Conservation (phyloP, 768 basidiomycete genomes). For the Rhodotorula graminis region DNA sequence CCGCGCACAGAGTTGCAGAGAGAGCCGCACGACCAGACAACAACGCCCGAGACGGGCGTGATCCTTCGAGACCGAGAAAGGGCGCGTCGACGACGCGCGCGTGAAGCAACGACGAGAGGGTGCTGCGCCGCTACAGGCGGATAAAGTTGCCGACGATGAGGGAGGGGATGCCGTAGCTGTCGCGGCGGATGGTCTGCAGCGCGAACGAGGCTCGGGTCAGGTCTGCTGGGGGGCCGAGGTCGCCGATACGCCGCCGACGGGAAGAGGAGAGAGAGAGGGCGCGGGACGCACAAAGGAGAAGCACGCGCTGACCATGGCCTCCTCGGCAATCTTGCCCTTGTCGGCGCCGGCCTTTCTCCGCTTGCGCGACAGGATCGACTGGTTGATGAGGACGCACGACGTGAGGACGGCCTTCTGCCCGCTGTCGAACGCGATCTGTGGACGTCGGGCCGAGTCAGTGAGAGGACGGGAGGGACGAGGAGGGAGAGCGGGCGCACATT, state of each 20-base stretch:
- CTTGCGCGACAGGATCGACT: slow-evolving; percentile 25
- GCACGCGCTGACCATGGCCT: slow-evolving; percentile 76
- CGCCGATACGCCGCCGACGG: too few relatives aligned
- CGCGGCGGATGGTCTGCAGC: slow-evolving; percentile 45
- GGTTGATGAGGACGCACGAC: slow-evolving; percentile 64
- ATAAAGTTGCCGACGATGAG: slow-evolving; percentile 91
- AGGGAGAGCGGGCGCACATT: slow-evolving; percentile 42
- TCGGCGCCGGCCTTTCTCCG: slow-evolving; percentile 25
- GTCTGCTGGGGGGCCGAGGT: too few relatives aligned
- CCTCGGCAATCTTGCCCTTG: slow-evolving; percentile 53
- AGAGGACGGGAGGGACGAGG: neutral
- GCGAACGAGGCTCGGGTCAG: neutral
- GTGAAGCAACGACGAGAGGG: neutral
- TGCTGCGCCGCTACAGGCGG: neutral
- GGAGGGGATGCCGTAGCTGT: slow-evolving; percentile 36
- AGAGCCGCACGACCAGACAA: too few relatives aligned
- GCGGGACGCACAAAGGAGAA: slow-evolving; percentile 62
- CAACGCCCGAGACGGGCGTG: too few relatives aligned
- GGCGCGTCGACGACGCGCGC: too few relatives aligned
- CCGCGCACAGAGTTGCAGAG: too few relatives aligned
- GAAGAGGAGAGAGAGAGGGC: too few relatives aligned
- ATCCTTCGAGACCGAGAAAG: too few relatives aligned
- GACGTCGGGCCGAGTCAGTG: neutral
- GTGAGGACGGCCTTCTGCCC: slow-evolving; percentile 87
- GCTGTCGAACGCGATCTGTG: slow-evolving; percentile 75